Evolutionary conservation across 768 basidiomycete species (phyloP).

Genomic region (Grammothele lineata): DNA sequence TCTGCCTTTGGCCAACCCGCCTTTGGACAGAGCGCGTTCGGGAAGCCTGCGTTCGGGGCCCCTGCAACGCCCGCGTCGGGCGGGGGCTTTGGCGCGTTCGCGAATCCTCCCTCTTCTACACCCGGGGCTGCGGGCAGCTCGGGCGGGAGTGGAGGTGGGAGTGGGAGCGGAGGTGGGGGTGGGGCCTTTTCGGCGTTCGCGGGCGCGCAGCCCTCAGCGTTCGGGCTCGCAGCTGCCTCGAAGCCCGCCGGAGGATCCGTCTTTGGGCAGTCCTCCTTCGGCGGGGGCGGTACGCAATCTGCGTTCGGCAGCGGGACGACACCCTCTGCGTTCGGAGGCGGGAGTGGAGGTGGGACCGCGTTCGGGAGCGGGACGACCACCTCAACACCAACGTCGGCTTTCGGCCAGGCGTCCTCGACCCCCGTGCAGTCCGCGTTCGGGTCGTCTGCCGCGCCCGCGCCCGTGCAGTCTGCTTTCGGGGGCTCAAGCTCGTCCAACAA

Average conservation of each 20-base stretch:
- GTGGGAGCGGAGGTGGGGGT: constrained; percentile 9
- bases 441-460: constrained; percentile 3
- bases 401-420: constrained; percentile 4
- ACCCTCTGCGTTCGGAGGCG: constrained; percentile 18
- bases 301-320: constrained; percentile 15
- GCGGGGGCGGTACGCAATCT: constrained; percentile 10
- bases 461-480: not conserved
- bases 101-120: constrained; percentile 8
- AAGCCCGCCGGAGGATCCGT: constrained; percentile 21
- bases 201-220: constrained; percentile 19
- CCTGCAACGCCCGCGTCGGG: constrained; percentile 13
- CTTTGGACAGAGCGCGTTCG: constrained; percentile 16
- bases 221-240: constrained; percentile 19
- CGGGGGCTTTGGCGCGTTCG: constrained; percentile 47
- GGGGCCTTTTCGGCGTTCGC: constrained; percentile 28
- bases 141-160: not conserved
- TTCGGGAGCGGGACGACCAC: constrained; percentile 5
- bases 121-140: constrained; percentile 19
- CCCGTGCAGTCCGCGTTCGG: constrained; percentile 31
- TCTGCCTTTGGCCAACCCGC: constrained; percentile 5
- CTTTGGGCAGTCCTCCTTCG: constrained; percentile 21
- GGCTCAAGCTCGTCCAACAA: not conserved
- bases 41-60: constrained; percentile 28
- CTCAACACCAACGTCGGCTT: constrained; percentile 8
- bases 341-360: constrained; percentile 16